Evolutionary conservation across 2,329 filamentous ascomycete species (phyloP).

Genomic region (Rugonectria rugulosa): DNA sequence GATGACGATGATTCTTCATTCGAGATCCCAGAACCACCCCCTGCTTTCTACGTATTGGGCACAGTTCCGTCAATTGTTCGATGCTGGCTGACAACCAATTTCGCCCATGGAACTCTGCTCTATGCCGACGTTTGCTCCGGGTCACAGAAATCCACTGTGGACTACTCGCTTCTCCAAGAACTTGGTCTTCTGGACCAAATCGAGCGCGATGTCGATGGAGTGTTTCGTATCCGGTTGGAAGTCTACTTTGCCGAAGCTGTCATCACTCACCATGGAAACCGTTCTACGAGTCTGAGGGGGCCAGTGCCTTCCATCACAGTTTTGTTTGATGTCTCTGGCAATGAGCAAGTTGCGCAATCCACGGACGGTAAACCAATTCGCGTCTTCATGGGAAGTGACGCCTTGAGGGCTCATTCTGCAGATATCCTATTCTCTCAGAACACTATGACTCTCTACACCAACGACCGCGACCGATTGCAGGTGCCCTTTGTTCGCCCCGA

Average conservation of each 20-base stretch:
- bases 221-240: slow-evolving; percentile 75
- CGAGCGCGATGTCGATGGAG: slow-evolving; percentile 69
- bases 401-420: slow-evolving; percentile 83
- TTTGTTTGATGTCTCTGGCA: slow-evolving; percentile 76
- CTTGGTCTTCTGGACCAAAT: slow-evolving; percentile 75
- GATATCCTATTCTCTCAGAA: slow-evolving; percentile 94
- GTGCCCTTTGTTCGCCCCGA: slow-evolving; percentile 94
- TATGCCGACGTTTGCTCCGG: slow-evolving; percentile 94
- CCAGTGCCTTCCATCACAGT: slow-evolving; percentile 79
- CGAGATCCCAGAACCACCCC: slow-evolving; percentile 77
- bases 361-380: slow-evolving; percentile 70
- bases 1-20: slow-evolving; percentile 74
- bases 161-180: slow-evolving; percentile 76
- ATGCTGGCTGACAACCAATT: slow-evolving; percentile 92
- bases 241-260: slow-evolving; percentile 93
- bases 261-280: slow-evolving; percentile 76
- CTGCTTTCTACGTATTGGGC: slow-evolving; percentile 84
- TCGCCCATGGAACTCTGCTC: slow-evolving; percentile 86
- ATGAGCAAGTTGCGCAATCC: slow-evolving; percentile 50
- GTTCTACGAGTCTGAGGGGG: slow-evolving; percentile 73
- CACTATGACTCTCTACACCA: slow-evolving; percentile 84
- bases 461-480: slow-evolving; percentile 84
- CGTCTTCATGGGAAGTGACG: slow-evolving; percentile 89
- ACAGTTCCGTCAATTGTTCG: slow-evolving; percentile 93
- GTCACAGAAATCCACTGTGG: slow-evolving; percentile 86